Evolutionary conservation across 1,284 basidiomycete genomes (phyloP).

Genomic region (Rhizoctonia solani): DNA sequence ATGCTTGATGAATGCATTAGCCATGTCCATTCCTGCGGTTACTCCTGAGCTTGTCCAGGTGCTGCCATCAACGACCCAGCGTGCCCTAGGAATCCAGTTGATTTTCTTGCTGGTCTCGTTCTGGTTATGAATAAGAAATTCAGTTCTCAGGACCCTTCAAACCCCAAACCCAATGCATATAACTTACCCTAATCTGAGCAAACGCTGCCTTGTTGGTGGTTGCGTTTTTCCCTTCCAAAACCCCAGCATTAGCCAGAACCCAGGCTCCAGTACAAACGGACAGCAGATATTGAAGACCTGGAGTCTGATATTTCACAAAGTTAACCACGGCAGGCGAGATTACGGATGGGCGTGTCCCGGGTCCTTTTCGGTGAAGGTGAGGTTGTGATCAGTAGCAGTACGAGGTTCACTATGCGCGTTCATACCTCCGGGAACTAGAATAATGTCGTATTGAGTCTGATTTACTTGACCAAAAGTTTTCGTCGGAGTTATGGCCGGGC

Average conservation of each 20-base stretch:
- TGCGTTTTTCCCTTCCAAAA: constrained; percentile 34
- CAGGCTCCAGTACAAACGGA: constrained; percentile 37
- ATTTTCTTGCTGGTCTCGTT: constrained; percentile 28
- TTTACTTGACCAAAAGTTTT: constrained; percentile 18
- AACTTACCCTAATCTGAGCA: constrained; percentile 6
- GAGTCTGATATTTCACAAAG: constrained; percentile 13
- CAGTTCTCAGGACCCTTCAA: too few relatives aligned
- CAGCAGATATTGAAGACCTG: constrained; percentile 31
- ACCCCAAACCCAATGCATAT: neutral
- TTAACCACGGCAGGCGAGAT: constrained; percentile 5
- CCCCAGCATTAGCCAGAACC: constrained; percentile 30
- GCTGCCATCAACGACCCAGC: constrained; percentile 50
- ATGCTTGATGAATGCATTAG: constrained; percentile 45
- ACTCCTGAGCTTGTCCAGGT: constrained; percentile 51
- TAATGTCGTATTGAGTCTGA: constrained; percentile 23
- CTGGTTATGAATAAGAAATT: neutral
- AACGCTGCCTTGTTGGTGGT: constrained; percentile 36
- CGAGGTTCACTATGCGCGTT: neutral
- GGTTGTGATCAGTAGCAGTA: neutral
- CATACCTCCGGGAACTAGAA: constrained; percentile 24
- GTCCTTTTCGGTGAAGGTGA: neutral
- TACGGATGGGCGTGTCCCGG: neutral
- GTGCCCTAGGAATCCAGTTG: constrained; percentile 47
- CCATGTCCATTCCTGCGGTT: constrained; percentile 48
- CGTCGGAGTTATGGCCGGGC: neutral